These are phyloP conservation scores for Salinomyces thailandicus DNA, from an alignment of 2,329 filamentous ascomycete species.

Conservation along the genomic window DNA sequence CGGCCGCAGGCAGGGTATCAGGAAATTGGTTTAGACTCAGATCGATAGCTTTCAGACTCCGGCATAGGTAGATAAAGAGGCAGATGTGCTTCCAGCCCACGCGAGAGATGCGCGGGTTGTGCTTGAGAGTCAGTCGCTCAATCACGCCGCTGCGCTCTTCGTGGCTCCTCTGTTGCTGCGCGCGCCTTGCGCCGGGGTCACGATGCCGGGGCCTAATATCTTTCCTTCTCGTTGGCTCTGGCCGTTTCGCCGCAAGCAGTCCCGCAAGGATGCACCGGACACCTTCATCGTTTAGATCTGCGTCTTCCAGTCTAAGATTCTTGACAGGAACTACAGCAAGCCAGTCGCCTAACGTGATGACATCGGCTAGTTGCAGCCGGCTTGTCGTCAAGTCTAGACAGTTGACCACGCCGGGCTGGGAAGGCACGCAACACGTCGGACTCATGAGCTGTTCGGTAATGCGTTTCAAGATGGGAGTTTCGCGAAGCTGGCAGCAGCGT, in stretches of 20 bases:
- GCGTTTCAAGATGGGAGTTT: constrained; percentile 83
- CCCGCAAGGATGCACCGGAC: constrained; percentile 78
- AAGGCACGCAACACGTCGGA: constrained; percentile 52
- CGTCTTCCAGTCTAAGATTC: constrained; percentile 77
- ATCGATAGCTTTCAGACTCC: constrained; percentile 75
- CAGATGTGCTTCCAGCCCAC: constrained; percentile 89
- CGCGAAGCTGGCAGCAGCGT: constrained; percentile 84
- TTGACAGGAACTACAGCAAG: constrained; percentile 85
- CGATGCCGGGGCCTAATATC: constrained; percentile 20
- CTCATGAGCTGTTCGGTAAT: constrained; percentile 79
- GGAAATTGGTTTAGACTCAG: constrained; percentile 78
- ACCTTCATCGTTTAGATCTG: constrained; percentile 76
- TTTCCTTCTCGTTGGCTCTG: constrained; percentile 34
- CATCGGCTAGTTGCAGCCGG: constrained; percentile 69
- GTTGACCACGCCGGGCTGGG: constrained; percentile 63
- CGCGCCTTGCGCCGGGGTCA: constrained; percentile 5
- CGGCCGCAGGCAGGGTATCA: constrained; percentile 24
- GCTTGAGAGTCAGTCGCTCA: constrained; percentile 78
- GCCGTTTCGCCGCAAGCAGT: constrained; percentile 65
- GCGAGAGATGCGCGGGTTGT: constrained; percentile 71
- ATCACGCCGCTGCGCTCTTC: constrained; percentile 58
- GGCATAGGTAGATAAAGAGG: constrained; percentile 82
- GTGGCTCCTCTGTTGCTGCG: constrained; percentile 12
- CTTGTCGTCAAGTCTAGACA: constrained; percentile 79
- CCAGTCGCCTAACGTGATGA: constrained; percentile 84